Percentiles rank a stretch among this genome's conserved stretches.
Conservation (phyloP, 257 asterid species). For the Solanum medicagineum region DNA sequence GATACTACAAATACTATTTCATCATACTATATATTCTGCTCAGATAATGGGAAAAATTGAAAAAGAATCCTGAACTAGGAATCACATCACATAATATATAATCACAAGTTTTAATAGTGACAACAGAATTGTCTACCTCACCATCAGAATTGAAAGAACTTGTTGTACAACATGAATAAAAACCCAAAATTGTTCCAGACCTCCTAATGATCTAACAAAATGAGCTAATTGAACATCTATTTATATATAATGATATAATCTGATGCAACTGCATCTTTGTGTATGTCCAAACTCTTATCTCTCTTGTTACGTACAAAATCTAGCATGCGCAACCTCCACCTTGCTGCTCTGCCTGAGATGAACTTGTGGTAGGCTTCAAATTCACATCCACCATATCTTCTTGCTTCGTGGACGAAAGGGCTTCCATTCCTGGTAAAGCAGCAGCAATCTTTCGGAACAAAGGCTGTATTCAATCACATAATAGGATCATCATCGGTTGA, state of each 20-base stretch:
- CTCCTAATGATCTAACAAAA: background rate
- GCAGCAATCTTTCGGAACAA: slow-evolving; percentile 51
- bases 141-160: background rate
- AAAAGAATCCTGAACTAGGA: background rate
- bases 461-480: slow-evolving; percentile 19
- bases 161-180: background rate
- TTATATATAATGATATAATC: background rate
- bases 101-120: background rate
- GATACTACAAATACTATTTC: background rate
- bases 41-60: background rate
- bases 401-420: slow-evolving; percentile 31
- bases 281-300: background rate
- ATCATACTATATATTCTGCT: background rate
- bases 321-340: slow-evolving; percentile 48
- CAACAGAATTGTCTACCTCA: background rate
- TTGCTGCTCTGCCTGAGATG: slow-evolving; percentile 26
- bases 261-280: background rate
- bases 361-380: slow-evolving; percentile 26
- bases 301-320: background rate
- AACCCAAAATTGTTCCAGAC: background rate
- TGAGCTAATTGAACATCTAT: background rate
- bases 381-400: slow-evolving; percentile 51
- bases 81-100: background rate
- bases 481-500: background rate
- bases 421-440: slow-evolving; percentile 48